phyloP scores from a whole-genome alignment of 768 basidiomycete species.

The Pleurotus eryngii region DNA sequence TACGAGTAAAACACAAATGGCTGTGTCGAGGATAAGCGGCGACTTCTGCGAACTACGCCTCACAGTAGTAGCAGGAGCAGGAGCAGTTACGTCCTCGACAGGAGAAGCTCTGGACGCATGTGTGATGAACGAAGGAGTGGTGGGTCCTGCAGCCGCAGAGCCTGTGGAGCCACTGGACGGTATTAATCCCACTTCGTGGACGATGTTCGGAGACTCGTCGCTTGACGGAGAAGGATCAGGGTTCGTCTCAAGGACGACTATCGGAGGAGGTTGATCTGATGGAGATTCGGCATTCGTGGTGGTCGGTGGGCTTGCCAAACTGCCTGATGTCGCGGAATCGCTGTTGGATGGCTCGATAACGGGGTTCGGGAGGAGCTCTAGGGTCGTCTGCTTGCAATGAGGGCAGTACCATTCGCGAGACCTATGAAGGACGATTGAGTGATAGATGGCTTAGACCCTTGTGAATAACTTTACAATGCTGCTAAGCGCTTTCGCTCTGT shows the following conservation, averaged over 20 bases:
- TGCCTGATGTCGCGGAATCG: not conserved
- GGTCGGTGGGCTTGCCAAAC: not conserved
- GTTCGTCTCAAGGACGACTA: not conserved
- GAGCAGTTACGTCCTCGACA: not conserved
- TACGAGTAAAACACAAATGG: constrained; percentile 70
- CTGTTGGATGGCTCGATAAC: constrained; percentile 12
- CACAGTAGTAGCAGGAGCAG: not conserved
- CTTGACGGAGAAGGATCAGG: not conserved
- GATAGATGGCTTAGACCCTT: constrained; percentile 6
- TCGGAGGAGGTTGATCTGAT: not conserved
- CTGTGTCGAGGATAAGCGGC: constrained; percentile 67
- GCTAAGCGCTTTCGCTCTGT: constrained; percentile 79
- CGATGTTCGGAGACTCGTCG: not conserved
- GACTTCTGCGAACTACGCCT: constrained; percentile 33
- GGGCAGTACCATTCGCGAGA: constrained; percentile 82
- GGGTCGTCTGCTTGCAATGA: constrained; percentile 64
- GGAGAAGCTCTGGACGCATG: not conserved
- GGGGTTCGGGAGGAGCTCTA: constrained; percentile 71
- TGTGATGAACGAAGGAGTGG: constrained; percentile 2
- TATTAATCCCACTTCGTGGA: constrained; percentile 3
- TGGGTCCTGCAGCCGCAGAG: not conserved
- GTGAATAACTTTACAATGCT: constrained; percentile 48
- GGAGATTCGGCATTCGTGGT: not conserved
- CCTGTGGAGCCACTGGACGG: not conserved
- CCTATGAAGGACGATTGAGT: constrained; percentile 34